Base-by-base conservation (phyloP, 2,329 filamentous ascomycete species). In the Epichloe gansuensis region DNA sequence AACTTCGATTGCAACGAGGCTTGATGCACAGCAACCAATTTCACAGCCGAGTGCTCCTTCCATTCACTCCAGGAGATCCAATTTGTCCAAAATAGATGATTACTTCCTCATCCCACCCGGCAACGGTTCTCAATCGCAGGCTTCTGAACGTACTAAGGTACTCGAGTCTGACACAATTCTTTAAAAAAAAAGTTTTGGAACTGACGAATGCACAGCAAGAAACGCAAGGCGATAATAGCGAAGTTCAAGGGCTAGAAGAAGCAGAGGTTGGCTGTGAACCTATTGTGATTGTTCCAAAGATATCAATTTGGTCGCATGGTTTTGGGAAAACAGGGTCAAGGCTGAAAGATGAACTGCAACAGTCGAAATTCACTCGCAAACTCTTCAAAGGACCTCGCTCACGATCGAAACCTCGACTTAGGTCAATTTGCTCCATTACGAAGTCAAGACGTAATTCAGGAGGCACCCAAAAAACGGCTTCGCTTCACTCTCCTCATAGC, bases 311-410 rank as follows among this genome's bases (percentile, higher is more conserved):
- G 12, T 39, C 57, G 9, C 55, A 60, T 13, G 56, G 55, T 47
- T 47, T 60, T 23, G 54, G 50, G 21, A 65, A 61, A 42, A 54
- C 54, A 5, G 55, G 57, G 9, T 57, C 63, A 1, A 63, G 64
- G 57, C 54, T 65, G n/a, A 69, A 65, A 36, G 61, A 67, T 2
- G 68, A 68, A 9, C 47, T 53, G 9, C 56, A 52, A 9, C 64
- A 56, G 25, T 51, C 55, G 3, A 66, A 59, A 4, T 52, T 62
- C 3, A 64, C 64, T 4, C 63, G 62, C 21, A 73, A 65, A 47
- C 57, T 73, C 7, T 74, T 75, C 49, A 64, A 67, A 5, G 70
- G 61, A 41, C 64, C 66, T 9, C 68, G 68, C 2, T 73, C 71
- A 69, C 62, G 64, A 42, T 66, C 67, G 4, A 72, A 69, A 52